These are phyloP conservation scores for Linnemannia hyalina DNA, from an alignment of 192 early-diverging fungal species.

Conservation along the genomic window DNA sequence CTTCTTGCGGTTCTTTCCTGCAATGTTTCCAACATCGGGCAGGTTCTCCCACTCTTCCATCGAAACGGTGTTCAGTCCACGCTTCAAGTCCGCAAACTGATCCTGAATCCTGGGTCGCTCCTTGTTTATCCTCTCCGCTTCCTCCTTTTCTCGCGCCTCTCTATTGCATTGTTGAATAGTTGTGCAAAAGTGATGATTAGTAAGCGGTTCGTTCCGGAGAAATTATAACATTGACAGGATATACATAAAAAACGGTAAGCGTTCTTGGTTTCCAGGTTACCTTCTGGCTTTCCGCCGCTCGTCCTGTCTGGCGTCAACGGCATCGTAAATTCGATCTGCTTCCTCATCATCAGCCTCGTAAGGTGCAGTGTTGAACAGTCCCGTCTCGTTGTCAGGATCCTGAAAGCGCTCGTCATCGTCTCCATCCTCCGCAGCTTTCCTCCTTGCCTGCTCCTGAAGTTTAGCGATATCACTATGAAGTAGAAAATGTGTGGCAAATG, in stretches of 20 bases:
- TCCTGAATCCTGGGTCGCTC: constrained; percentile 87
- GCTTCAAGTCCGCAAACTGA: constrained; percentile 93
- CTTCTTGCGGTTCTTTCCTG: constrained; percentile 81
- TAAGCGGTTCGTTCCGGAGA: background rate
- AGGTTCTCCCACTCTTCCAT: constrained; percentile 90
- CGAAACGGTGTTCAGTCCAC: constrained; percentile 79
- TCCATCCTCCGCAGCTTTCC: constrained; percentile 67
- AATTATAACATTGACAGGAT: background rate
- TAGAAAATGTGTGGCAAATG: background rate
- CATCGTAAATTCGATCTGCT: constrained; percentile 92
- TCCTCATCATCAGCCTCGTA: constrained; percentile 99
- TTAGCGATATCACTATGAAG: constrained; percentile 40
- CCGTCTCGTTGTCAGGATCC: constrained; percentile 95
- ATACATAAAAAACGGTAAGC: background rate
- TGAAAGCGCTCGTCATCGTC: constrained; percentile 83
- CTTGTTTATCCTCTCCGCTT: constrained; percentile 73
- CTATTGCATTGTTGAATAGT: constrained; percentile 34
- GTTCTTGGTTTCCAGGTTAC: background rate
- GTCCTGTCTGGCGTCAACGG: constrained; percentile 93
- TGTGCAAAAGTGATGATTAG: background rate
- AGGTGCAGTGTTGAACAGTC: constrained; percentile 86
- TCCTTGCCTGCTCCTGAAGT: constrained; percentile 58
- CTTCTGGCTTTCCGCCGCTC: constrained; percentile 79
- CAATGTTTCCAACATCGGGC: constrained; percentile 88
- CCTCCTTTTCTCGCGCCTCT: constrained; percentile 80